These are phyloP conservation scores for Hemerocallis citrina DNA, from an alignment of 106 monocot genomes.

Conservation along the genomic window DNA sequence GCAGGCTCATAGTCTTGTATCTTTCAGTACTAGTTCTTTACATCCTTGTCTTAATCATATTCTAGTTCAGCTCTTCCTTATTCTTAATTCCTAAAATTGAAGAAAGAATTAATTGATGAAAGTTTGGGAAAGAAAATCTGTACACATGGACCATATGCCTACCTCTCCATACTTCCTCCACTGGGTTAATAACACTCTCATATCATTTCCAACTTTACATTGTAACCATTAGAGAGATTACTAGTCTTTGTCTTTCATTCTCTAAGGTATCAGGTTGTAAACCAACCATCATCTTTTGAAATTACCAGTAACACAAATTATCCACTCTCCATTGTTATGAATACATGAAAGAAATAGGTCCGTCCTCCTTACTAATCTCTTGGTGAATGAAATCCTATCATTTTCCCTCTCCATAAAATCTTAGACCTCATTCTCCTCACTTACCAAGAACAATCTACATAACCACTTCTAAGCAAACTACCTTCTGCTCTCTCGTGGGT, in stretches of 20 bases:
- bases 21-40: not conserved
- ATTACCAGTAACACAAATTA: not conserved
- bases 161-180: not conserved
- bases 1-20: no score
- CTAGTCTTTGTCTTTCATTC: not conserved
- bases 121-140: no score
- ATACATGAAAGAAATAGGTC: not conserved
- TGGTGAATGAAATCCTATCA: not conserved
- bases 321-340: not conserved
- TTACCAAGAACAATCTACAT: not conserved
- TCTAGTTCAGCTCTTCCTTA: not conserved
- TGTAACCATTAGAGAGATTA: not conserved
- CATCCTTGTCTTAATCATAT: not conserved
- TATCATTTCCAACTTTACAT: not conserved
- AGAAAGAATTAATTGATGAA: no score
- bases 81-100: not conserved
- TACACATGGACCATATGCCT: no score
- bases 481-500: not conserved
- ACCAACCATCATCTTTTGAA: not conserved
- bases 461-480: not conserved
- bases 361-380: not conserved
- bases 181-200: not conserved
- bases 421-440: not conserved
- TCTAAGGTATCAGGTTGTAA: not conserved
- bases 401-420: not conserved